Conservation (phyloP, 306 rosid species). For the Vigna mungo region DNA sequence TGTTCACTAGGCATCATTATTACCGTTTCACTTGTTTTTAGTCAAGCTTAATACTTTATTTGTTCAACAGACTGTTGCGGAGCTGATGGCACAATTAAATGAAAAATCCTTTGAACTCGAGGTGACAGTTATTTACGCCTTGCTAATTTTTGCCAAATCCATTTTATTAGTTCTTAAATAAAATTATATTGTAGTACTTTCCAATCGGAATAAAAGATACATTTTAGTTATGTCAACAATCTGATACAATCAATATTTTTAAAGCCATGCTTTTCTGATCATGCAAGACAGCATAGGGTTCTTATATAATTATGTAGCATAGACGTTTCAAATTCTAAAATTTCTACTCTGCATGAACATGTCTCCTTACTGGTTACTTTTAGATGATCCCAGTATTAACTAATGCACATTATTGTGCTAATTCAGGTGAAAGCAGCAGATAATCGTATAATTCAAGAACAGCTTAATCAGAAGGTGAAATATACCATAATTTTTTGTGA, state of each 20-base stretch:
- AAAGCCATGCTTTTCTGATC: constrained; percentile 34
- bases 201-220: constrained; percentile 29
- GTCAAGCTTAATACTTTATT: constrained; percentile 50
- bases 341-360: constrained; percentile 28
- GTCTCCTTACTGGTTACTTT: constrained; percentile 31
- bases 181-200: constrained; percentile 20
- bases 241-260: constrained; percentile 25
- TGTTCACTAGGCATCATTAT: constrained; percentile 42
- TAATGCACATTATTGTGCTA: constrained; percentile 43
- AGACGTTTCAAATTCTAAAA: constrained; percentile 36
- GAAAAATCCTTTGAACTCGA: constrained; percentile 97
- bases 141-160: constrained; percentile 32
- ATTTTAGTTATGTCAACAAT: neutral
- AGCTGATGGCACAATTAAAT: constrained; percentile 76
- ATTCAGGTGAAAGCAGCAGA: constrained; percentile 92
- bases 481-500: constrained; percentile 18
- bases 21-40: constrained; percentile 43
- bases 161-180: constrained; percentile 9
- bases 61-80: constrained; percentile 75
- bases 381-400: constrained; percentile 25
- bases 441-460: constrained; percentile 93
- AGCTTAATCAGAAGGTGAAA: constrained; percentile 83
- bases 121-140: constrained; percentile 62
- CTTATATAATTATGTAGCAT: constrained; percentile 27
- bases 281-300: constrained; percentile 30